Evolutionary conservation across 73 alveolate genomes (phyloP), one percentile per base, ranked within the genome.

Genomic region (Paramecium caudatum): DNA sequence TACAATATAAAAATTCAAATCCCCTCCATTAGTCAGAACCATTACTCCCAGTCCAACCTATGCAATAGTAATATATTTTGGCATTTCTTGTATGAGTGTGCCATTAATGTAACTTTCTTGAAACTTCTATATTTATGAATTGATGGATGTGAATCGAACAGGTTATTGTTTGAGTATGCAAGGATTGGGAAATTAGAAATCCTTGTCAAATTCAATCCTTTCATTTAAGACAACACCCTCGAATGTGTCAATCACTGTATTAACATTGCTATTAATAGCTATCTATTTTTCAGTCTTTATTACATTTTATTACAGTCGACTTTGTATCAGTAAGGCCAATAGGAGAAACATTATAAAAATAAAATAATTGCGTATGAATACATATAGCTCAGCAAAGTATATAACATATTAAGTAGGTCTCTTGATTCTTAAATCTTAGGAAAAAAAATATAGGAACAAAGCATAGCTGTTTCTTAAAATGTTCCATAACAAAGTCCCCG

Each of bases 311-410:
- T n/a, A n/a, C n/a, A n/a, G n/a, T n/a, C n/a, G n/a, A n/a, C n/a
- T n/a, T n/a, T n/a, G n/a, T n/a, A n/a, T n/a, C n/a, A n/a, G n/a
- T n/a, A n/a, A n/a, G n/a, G n/a, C n/a, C n/a, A n/a, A n/a, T n/a
- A n/a, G n/a, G n/a, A n/a, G n/a, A n/a, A n/a, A n/a, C n/a, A n/a
- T n/a, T n/a, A n/a, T n/a, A n/a, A n/a, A n/a, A n/a, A n/a, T n/a
- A n/a, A n/a, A n/a, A n/a, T n/a, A n/a, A n/a, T n/a, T n/a, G n/a
- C n/a, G 41, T 19, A 74, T 74, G 88, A 74, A 74, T 74, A 74
- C 88, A 8, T 74, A 74, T 45, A 74, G 88, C 47, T 74, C 88
- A 27, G 49, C 43, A 39, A 74, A 74, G 88, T 74, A 74, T 17
- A 10, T 5, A 27, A 8, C 43, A 41, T 43, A 34, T 37, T 17